Percentiles rank a stretch among this genome's conserved stretches.
These are phyloP conservation scores for Fragaria vesca DNA, from an alignment of 306 rosid species.

Conservation along the genomic window DNA sequence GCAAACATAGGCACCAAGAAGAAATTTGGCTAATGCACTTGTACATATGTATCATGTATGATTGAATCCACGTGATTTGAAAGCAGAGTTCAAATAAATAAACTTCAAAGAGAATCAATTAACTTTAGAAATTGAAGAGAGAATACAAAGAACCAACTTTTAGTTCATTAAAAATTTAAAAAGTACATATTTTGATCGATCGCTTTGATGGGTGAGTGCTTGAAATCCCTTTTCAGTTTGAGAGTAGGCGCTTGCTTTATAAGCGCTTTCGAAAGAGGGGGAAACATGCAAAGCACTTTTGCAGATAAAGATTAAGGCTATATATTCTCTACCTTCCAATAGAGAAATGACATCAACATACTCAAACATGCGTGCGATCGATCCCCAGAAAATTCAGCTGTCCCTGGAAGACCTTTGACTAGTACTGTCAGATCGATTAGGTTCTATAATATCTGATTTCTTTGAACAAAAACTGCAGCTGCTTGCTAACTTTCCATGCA, in stretches of 20 bases:
- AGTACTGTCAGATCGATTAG: not conserved
- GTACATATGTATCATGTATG: not conserved
- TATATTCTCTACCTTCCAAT: not conserved
- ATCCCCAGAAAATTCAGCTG: slow-evolving; percentile 13
- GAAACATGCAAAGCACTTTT: not conserved
- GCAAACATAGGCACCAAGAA: not conserved
- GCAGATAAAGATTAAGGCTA: not conserved
- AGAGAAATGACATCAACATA: not conserved
- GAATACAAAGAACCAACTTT: too few species aligned
- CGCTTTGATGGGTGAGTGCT: not conserved
- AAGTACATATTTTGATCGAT: not conserved
- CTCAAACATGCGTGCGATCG: not conserved
- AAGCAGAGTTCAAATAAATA: not conserved
- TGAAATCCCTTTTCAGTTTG: not conserved
- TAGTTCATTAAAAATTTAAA: not conserved
- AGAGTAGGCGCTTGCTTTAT: not conserved
- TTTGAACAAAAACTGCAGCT: not conserved
- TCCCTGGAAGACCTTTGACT: slow-evolving; percentile 11
- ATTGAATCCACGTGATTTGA: not conserved
- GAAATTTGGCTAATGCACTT: not conserved
- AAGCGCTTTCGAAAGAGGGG: not conserved
- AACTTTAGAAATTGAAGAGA: not conserved
- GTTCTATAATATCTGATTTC: not conserved
- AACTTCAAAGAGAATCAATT: not conserved
- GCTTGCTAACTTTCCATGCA: not conserved